Evolutionary conservation across 2,329 filamentous ascomycete genomes (phyloP).

Genomic region (Neofusicoccum cordaticola): DNA sequence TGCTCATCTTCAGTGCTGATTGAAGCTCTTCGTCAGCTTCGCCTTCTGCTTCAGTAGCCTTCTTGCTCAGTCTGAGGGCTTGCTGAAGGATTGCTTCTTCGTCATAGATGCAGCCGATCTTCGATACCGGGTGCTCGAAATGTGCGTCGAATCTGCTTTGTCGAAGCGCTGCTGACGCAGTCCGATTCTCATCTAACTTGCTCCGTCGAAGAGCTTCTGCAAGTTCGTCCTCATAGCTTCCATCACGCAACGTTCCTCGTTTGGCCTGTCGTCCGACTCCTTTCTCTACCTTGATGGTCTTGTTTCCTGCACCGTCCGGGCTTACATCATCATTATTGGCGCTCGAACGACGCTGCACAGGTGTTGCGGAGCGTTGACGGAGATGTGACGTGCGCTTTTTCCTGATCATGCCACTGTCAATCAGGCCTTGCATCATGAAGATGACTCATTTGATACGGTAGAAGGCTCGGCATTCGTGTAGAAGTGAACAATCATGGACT

Average conservation of each 20-base stretch:
- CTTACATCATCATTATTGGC: background rate
- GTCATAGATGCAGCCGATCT: background rate
- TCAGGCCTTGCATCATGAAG: background rate
- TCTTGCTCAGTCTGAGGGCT: background rate
- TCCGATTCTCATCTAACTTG: background rate
- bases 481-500: background rate
- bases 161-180: too few species aligned
- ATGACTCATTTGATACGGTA: background rate
- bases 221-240: constrained; percentile 2
- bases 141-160: background rate
- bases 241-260: background rate
- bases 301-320: background rate
- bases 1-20: background rate
- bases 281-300: background rate
- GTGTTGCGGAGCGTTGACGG: background rate
- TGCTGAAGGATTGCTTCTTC: background rate
- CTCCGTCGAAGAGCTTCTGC: background rate
- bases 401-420: background rate
- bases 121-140: background rate
- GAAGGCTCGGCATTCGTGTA: too few species aligned
- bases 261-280: background rate
- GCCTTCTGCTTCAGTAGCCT: background rate
- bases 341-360: background rate
- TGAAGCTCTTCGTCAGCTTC: background rate
- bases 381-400: background rate